Base-by-base conservation (phyloP, 768 basidiomycete species). In the Lactarius trivialis region DNA sequence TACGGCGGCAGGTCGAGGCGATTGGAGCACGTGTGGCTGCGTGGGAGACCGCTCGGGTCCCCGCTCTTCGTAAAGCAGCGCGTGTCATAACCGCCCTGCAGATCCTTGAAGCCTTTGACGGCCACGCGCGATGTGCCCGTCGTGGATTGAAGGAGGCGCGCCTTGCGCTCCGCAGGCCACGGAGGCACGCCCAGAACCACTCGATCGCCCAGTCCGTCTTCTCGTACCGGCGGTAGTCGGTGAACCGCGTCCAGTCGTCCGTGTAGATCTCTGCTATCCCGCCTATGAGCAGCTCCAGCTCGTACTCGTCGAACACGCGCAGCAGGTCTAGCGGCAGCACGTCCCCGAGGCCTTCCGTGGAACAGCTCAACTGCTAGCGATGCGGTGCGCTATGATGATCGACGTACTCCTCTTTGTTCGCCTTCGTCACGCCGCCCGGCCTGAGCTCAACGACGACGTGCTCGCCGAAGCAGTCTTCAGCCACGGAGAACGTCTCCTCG, bases 111-210 rank as follows among this genome's bases (percentile, higher is more conserved):
- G 1, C 93, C 94, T 70, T 93, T 93, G 68, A 93, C 93, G 12
- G 93, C 88, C 28, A 90, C 83, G 64, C 88, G 79, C n/a, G 88
- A 90, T 2, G 88, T 90, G 21, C 88, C 88, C 2, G 91, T 94
- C 7, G 91, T 89, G 74, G 95, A 96, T 72, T 94, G 93, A n/a
- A 95, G 76, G 37, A 94, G 73, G 15, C 92, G 85, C 45, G 88
- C 88, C 72, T 94, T 94, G 66, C 89, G 82, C 72, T 96, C 93
- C 0, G 89, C 80, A 9, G 93, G 89, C 93, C 93, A 96, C 36
- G 86, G 58, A 96, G 83, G 69, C 88, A 90, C 72, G 93, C 85
- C 93, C 93, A 95, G 80, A 96, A 96, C 93, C 93, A 95, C 70
- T 91, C 88, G 65, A 95, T 91, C 63, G 90, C 88, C 70, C 90